Evolutionary conservation across 2,329 filamentous ascomycete genomes (phyloP).

Genomic region (Fusarium newnesense): DNA sequence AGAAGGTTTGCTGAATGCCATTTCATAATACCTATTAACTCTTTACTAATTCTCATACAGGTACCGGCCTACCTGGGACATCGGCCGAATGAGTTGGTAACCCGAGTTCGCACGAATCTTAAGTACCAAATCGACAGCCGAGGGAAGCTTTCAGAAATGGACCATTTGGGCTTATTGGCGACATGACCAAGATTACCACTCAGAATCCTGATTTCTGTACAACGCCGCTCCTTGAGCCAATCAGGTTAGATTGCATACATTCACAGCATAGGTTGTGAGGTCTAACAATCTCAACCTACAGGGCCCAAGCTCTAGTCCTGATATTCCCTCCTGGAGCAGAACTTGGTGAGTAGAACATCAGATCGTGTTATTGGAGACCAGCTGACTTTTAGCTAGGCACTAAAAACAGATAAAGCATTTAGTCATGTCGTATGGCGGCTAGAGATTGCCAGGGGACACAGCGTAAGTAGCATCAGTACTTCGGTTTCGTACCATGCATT

Average conservation of each 20-base stretch:
- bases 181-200: not conserved
- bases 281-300: fast-evolving
- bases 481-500: fast-evolving
- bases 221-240: not conserved
- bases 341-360: not conserved
- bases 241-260: not conserved
- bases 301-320: not conserved
- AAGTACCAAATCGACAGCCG: too few relatives aligned
- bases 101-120: too few relatives aligned
- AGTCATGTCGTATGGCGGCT: fast-evolving
- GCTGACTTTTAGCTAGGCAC: too few relatives aligned
- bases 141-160: too few relatives aligned
- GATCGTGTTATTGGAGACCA: too few relatives aligned
- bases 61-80: too few relatives aligned
- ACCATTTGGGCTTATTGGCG: not conserved
- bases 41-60: too few relatives aligned
- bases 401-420: not conserved
- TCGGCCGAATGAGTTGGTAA: too few relatives aligned
- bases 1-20: too few relatives aligned
- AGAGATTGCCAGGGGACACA: not conserved
- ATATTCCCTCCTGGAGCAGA: not conserved
- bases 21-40: too few relatives aligned
- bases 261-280: too few relatives aligned
- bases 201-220: not conserved
- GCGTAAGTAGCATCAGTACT: not conserved